These are phyloP conservation scores for Geoglossum glabrum DNA, from an alignment of 495 filamentous ascomycete genomes.

Conservation along the genomic window DNA sequence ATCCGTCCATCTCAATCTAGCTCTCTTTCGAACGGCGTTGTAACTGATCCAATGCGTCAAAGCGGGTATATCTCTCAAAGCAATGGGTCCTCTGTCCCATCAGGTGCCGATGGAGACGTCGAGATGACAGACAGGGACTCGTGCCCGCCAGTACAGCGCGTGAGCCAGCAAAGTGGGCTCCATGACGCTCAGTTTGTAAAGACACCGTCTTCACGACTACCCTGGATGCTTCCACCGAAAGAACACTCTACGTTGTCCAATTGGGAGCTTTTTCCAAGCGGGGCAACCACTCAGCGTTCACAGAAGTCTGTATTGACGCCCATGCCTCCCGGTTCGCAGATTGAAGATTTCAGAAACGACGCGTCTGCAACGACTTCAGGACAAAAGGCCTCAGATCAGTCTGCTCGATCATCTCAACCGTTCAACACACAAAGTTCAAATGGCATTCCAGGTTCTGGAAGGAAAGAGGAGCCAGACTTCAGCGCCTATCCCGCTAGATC, in stretches of 20 bases:
- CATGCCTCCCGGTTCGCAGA: constrained; percentile 55
- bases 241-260: constrained; percentile 15
- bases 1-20: constrained; percentile 25
- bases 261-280: constrained; percentile 10
- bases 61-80: constrained; percentile 26
- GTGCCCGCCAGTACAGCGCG: constrained; percentile 4
- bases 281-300: constrained; percentile 27
- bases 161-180: not conserved
- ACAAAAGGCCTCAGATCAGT: constrained; percentile 53
- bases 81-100: constrained; percentile 48
- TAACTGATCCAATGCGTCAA: constrained; percentile 26
- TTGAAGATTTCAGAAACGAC: constrained; percentile 58
- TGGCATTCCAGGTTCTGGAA: constrained; percentile 18
- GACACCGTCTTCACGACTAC: not conserved
- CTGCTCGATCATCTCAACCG: constrained; percentile 19
- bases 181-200: not conserved
- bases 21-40: constrained; percentile 30
- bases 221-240: not conserved
- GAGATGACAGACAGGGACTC: constrained; percentile 39
- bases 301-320: constrained; percentile 57
- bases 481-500: constrained; percentile 12
- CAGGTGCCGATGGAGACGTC: constrained; percentile 28
- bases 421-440: constrained; percentile 47
- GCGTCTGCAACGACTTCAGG: constrained; percentile 51
- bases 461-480: constrained; percentile 17